A percentile compares a stretch with the other conserved stretches of the same genome.
Conservation (phyloP, 2,329 filamentous ascomycete species). For the Xylariaceae sp. region DNA sequence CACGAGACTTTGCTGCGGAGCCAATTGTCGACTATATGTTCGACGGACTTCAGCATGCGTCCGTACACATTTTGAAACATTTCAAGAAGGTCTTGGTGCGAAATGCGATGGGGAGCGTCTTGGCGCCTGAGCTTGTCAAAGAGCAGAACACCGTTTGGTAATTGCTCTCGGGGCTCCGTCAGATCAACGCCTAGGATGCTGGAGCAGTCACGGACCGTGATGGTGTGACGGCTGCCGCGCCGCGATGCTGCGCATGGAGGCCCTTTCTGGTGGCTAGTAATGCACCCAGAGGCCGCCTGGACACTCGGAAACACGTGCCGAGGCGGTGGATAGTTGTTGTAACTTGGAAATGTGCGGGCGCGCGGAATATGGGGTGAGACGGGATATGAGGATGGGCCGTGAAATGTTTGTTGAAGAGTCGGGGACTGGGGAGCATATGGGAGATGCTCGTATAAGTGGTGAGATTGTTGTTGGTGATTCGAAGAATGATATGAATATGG, state of each 20-base stretch:
- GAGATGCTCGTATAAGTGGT: slow-evolving; percentile 3
- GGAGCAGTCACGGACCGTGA: background rate
- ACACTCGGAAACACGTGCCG: background rate
- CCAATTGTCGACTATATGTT: slow-evolving; percentile 5
- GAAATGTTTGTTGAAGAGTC: slow-evolving; percentile 7
- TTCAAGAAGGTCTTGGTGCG: slow-evolving; percentile 8
- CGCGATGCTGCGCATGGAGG: slow-evolving; percentile 5
- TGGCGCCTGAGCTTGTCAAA: slow-evolving; percentile 10
- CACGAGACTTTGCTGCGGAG: slow-evolving; percentile 10
- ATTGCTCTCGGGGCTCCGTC: slow-evolving; percentile 9
- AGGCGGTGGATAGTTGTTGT: background rate
- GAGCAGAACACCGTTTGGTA: slow-evolving; percentile 3
- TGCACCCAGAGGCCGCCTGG: slow-evolving; percentile 2
- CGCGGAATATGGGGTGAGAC: background rate
- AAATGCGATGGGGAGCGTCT: slow-evolving; percentile 7
- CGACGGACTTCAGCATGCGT: slow-evolving; percentile 11
- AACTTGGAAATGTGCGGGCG: background rate
- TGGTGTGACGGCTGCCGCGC: background rate
- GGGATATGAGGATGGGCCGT: slow-evolving; percentile 3
- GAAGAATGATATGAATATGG: slow-evolving; percentile 6
- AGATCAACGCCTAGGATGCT: slow-evolving; percentile 10
- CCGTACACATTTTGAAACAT: slow-evolving; percentile 16
- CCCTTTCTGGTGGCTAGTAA: background rate
- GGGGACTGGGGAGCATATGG: slow-evolving; percentile 6
- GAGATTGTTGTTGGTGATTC: slow-evolving; percentile 10